Percentiles rank a stretch among this genome's conserved stretches.
Conservation (phyloP, 495 filamentous ascomycete species). For the Rusavskia elegans region DNA sequence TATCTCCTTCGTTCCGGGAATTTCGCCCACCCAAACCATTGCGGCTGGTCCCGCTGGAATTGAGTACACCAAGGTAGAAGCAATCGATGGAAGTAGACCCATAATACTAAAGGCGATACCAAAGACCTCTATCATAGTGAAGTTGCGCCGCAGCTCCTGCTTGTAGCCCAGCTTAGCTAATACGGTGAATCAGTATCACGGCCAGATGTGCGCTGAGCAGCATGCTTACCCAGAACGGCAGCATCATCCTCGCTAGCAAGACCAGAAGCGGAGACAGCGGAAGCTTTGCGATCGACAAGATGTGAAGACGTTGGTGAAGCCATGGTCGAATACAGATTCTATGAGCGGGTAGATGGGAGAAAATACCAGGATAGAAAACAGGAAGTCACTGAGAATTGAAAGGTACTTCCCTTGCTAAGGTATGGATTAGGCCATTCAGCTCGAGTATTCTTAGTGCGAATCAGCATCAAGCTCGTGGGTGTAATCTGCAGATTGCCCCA, state of each 20-base stretch:
- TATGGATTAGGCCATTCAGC: no score
- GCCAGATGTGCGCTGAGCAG: not conserved
- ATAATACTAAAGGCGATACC: constrained; percentile 62
- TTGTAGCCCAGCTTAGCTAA: constrained; percentile 48
- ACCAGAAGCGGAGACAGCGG: constrained; percentile 4
- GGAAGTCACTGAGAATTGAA: no score
- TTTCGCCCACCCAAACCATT: constrained; percentile 44
- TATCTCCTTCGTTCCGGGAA: not conserved
- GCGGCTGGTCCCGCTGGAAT: constrained; percentile 52
- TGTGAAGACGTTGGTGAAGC: not conserved
- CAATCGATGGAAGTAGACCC: constrained; percentile 56
- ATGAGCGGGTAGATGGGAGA: no score
- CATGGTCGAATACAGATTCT: no score
- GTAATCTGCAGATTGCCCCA: not conserved
- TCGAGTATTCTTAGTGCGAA: no score
- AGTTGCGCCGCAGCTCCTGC: constrained; percentile 52
- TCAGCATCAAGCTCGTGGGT: no score
- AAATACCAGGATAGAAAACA: no score
- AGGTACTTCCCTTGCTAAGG: no score
- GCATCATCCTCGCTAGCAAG: constrained; percentile 21
- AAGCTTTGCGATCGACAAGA: not conserved
- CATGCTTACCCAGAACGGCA: constrained; percentile 15
- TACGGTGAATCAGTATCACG: not conserved
- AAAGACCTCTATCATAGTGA: constrained; percentile 50
- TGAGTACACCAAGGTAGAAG: constrained; percentile 46